Evolutionary conservation across 371 early-diverging fungal species (phyloP), one percentile per base, ranked within the genome.

Genomic region (Batkoa obscura): DNA sequence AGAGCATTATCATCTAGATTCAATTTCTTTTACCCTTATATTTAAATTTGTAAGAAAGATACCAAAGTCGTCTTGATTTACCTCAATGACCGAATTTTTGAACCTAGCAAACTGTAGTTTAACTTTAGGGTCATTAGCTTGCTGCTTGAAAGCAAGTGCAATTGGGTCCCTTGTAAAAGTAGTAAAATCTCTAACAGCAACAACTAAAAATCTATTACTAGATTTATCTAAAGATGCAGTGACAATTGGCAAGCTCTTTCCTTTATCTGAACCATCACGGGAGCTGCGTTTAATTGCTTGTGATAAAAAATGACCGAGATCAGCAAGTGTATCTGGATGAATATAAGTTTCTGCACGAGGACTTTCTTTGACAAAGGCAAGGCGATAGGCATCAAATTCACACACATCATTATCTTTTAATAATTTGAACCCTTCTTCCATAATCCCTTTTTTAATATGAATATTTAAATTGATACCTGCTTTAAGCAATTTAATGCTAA

Each of bases 251-350:
- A 47, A 30, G 42, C n/a, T 41, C 10, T 47, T 32, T 10, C 6
- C 6, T 15, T 47, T 23, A 6, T 30, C 31, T 10, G 48, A n/a
- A 47, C n/a, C 31, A 15, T 47, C 23, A 30, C 23, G 23, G n/a
- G 15, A 9, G 31, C 15, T 8, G 9, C 48, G 12, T 30, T 30
- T 47, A 32, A 47, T 47, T 15, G 48, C 48, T 23, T 15, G 23
- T 30, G 31, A 32, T 23, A 47, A 32, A 32, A 47, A 47, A 32
- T 47, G 48, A 6, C 48, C 48, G 9, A 47, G 31, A 47, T 47
- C 48, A 10, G 48, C 48, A 47, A 47, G 48, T 6, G 48, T 47
- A 47, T 47, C 48, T 10, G 48, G 48, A 30, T 47, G 48, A 47
- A 47, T 15, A 30, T 23, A 47, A 0, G 48, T 23, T 9, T 15